Evolutionary conservation across 768 basidiomycete species (phyloP).

Genomic region (Suillus weaverae): DNA sequence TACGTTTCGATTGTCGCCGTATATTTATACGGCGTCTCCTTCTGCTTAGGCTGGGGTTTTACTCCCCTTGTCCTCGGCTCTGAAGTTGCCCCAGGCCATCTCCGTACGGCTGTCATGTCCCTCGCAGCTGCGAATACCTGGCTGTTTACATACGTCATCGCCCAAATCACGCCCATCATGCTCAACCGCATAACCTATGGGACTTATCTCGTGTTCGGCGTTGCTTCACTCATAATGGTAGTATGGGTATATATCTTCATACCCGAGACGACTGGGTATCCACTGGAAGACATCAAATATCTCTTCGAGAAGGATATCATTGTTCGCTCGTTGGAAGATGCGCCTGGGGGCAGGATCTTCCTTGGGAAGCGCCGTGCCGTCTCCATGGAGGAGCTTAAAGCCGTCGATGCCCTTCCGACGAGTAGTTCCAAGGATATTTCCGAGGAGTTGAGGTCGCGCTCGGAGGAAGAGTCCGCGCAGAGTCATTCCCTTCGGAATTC

Average conservation of each 20-base stretch:
- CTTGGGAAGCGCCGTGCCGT: slow-evolving; percentile 23
- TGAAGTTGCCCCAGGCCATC: slow-evolving; percentile 38
- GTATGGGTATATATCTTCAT: slow-evolving; percentile 37
- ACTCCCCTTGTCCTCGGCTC: slow-evolving; percentile 35
- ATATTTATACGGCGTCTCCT: slow-evolving; percentile 38
- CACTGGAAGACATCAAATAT: slow-evolving; percentile 38
- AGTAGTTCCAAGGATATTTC: neutral
- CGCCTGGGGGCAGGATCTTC: slow-evolving; percentile 33
- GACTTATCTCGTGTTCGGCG: slow-evolving; percentile 36
- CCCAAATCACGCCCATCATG: slow-evolving; percentile 40
- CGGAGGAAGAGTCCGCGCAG: neutral
- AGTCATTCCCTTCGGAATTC: neutral
- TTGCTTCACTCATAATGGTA: slow-evolving; percentile 30
- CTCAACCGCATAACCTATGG: slow-evolving; percentile 27
- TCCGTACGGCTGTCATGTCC: slow-evolving; percentile 33
- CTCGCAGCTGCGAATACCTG: slow-evolving; percentile 34
- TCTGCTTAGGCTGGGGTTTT: slow-evolving; percentile 35
- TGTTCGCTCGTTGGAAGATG: slow-evolving; percentile 31
- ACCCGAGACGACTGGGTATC: slow-evolving; percentile 41
- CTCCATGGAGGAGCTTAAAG: slow-evolving; percentile 29
- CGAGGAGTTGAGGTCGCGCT: neutral
- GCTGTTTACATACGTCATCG: slow-evolving; percentile 39
- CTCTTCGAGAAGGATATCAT: slow-evolving; percentile 36
- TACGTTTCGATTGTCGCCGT: slow-evolving; percentile 38
- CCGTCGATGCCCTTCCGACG: neutral